phyloP scores from a whole-genome alignment of 2,329 filamentous ascomycete species.

The Arthrobotrys sinensis region DNA sequence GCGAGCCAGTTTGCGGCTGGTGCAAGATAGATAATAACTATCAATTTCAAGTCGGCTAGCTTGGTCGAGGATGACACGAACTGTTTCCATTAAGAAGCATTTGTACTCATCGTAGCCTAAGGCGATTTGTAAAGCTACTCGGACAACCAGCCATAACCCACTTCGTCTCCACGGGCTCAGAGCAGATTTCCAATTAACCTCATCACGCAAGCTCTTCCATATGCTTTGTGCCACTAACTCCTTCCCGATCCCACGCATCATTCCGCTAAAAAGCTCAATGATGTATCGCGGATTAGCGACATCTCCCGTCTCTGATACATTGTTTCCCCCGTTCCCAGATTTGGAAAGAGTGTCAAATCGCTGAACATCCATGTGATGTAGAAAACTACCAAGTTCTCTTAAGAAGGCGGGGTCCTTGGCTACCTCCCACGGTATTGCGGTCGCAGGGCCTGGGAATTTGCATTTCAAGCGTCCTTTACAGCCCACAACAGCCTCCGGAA shows the following conservation, averaged over 20 bases:
- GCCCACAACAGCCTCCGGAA: conserved; percentile 67
- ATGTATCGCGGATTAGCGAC: conserved; percentile 71
- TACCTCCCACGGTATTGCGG: conserved; percentile 24
- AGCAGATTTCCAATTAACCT: conserved; percentile 69
- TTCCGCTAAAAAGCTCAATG: conserved; percentile 71
- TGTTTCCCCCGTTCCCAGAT: conserved; percentile 25
- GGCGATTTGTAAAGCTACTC: conserved; percentile 71
- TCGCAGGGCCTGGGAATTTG: conserved; percentile 68
- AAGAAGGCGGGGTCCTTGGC: conserved; percentile 6
- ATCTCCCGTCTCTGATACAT: conserved; percentile 69
- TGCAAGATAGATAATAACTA: conserved; percentile 26
- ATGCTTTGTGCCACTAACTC: conserved; percentile 65
- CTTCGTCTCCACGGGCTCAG: conserved; percentile 70
- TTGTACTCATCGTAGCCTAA: conserved; percentile 32
- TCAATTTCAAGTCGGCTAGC: conserved; percentile 63
- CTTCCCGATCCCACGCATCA: conserved; percentile 68
- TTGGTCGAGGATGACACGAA: conserved; percentile 65
- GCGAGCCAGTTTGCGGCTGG: conserved; percentile 64
- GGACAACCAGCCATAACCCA: conserved; percentile 72
- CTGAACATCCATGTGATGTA: conserved; percentile 36
- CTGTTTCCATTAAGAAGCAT: conserved; percentile 66
- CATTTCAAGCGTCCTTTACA: conserved; percentile 68
- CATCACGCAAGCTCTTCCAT: conserved; percentile 73
- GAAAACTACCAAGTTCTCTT: conserved; percentile 23
- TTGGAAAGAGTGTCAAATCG: conserved; percentile 32